Evolutionary conservation across 345 rosid species (phyloP), one percentile per base, ranked within the genome.

Genomic region (Raphanus sativus): DNA sequence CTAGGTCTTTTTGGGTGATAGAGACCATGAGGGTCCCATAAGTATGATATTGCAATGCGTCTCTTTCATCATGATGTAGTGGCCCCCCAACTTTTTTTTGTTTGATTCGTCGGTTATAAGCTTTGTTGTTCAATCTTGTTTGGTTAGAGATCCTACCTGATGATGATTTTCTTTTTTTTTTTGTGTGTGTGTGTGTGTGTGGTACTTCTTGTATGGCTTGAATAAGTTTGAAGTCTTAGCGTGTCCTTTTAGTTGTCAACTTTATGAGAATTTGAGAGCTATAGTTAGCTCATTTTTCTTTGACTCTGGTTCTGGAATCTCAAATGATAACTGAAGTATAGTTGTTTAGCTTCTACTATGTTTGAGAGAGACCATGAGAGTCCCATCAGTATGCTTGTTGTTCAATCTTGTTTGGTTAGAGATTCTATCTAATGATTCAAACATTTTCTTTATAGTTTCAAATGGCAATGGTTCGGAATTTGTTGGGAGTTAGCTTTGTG

Each of bases 311-410:
- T 58, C 36, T 65, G 29, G 69, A 71, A 29, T 30, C 64, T 33
- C 24, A 30, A 30, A 24, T 36, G 24, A 52, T 67, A 73, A 67
- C 78, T 61, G 52, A 4, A 42, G 3, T 61, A 3, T 60, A 74
- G 73, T 73, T 76, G 73, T 21, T 72, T 77, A 38, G 74, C 33
- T 78, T 28, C 73, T 78, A 33, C 52, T 3, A 12, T 42, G 52
- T 15, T 42, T 66, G 63, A 6, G 29, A 56, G 66, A 60, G 55
- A 55, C 62, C 65, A 62, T 17, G 78, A 79, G 82, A 78, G 75
- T 40, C 82, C 82, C 82, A 74, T 62, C 9, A 72, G 81, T 62
- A 38, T 62, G 61, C 52, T 50, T 28, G 30, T 28, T 28, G 30
- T 28, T 28, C 30, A 28, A 28, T 2, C 30, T 28, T 28, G 30